These are phyloP conservation scores for Annulohypoxylon truncatum DNA, from an alignment of 2,329 filamentous ascomycete species.

Conservation along the genomic window DNA sequence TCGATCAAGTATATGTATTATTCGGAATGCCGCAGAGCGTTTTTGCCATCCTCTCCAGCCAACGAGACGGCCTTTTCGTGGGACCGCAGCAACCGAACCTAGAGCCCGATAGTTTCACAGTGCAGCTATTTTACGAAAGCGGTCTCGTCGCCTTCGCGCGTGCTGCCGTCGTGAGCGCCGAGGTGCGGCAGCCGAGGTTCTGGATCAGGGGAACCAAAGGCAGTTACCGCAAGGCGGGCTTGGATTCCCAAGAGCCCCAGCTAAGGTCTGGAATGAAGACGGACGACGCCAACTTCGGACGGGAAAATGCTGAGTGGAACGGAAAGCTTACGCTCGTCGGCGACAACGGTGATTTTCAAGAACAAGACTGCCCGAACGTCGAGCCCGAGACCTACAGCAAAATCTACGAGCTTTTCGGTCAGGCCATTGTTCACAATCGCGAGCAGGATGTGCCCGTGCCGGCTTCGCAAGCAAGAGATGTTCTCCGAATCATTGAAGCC, in stretches of 20 bases:
- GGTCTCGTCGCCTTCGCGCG: slow-evolving; percentile 76
- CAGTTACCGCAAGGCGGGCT: slow-evolving; percentile 76
- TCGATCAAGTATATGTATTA: slow-evolving; percentile 78
- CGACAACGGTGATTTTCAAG: slow-evolving; percentile 62
- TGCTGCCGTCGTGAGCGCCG: slow-evolving; percentile 74
- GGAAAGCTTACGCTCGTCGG: slow-evolving; percentile 69
- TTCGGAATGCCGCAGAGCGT: slow-evolving; percentile 76
- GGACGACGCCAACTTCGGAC: slow-evolving; percentile 71
- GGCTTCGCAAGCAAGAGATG: slow-evolving; percentile 64
- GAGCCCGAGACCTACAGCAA: slow-evolving; percentile 74
- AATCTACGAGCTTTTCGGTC: slow-evolving; percentile 70
- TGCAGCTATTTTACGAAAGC: slow-evolving; percentile 73
- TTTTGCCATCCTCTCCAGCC: slow-evolving; percentile 74
- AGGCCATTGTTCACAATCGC: slow-evolving; percentile 60
- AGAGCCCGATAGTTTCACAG: slow-evolving; percentile 69
- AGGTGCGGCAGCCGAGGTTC: slow-evolving; percentile 76
- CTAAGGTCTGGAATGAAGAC: slow-evolving; percentile 72
- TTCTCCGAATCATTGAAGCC: slow-evolving; percentile 65
- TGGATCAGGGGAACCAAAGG: slow-evolving; percentile 82
- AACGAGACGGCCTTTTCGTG: slow-evolving; percentile 62
- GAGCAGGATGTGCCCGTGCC: slow-evolving; percentile 65
- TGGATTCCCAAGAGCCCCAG: slow-evolving; percentile 82
- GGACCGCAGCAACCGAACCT: slow-evolving; percentile 53
- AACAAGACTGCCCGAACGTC: slow-evolving; percentile 66
- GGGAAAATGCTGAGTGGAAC: slow-evolving; percentile 68